phyloP scores from a whole-genome alignment of 176 grass and related monocot species.

The Oryza brachyantha region DNA sequence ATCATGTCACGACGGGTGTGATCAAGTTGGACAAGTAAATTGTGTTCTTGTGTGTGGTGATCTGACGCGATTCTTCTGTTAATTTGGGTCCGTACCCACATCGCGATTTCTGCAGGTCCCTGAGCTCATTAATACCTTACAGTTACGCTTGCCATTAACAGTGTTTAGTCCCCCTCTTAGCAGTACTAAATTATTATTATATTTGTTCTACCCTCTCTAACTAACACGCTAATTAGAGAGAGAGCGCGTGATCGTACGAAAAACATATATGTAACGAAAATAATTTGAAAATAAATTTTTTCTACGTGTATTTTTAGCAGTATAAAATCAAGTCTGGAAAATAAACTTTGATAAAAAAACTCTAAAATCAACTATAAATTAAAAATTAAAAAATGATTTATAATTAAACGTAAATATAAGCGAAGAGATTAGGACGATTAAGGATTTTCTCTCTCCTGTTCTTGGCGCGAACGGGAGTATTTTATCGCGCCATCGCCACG shows the following conservation, averaged over 20 bases:
- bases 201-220: too few species aligned
- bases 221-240: constrained; percentile 10
- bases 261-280: too few species aligned
- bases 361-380: too few species aligned
- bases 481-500: constrained; percentile 40
- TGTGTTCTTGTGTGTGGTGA: neutral
- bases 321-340: too few species aligned
- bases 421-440: too few species aligned
- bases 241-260: neutral
- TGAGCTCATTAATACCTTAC: constrained; percentile 1
- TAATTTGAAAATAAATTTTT: too few species aligned
- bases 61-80: neutral
- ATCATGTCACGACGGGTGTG: neutral
- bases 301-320: too few species aligned
- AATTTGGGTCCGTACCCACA: constrained; percentile 5
- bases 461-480: constrained; percentile 26
- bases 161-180: neutral
- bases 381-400: too few species aligned
- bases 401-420: too few species aligned
- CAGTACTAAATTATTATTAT: neutral
- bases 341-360: too few species aligned
- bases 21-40: neutral
- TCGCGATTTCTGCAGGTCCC: neutral
- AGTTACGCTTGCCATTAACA: neutral
- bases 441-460: neutral